These are phyloP conservation scores for Letharia lupina DNA, from an alignment of 495 filamentous ascomycete genomes.

Conservation along the genomic window DNA sequence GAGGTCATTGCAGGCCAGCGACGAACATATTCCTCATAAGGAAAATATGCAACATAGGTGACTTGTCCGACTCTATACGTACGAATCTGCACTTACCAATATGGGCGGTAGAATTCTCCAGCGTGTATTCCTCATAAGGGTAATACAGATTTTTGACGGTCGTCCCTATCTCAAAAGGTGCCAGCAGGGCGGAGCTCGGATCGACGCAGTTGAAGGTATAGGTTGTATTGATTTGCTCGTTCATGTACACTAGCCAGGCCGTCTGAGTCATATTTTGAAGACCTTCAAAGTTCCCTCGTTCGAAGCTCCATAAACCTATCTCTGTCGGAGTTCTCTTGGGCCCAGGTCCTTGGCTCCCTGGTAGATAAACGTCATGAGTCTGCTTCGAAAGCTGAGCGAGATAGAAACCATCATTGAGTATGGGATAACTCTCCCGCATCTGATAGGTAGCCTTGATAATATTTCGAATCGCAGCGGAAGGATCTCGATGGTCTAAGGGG, in stretches of 20 bases:
- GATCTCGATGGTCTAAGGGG: slow-evolving; percentile 45
- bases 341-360: slow-evolving; percentile 32
- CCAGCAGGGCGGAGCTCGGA: slow-evolving; percentile 31
- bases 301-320: slow-evolving; percentile 41
- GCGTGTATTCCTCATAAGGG: slow-evolving; percentile 40
- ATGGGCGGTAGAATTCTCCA: slow-evolving; percentile 26
- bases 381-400: slow-evolving; percentile 38
- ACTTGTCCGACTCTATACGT: slow-evolving; percentile 4
- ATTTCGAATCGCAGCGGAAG: slow-evolving; percentile 42
- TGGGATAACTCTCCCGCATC: slow-evolving; percentile 39
- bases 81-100: slow-evolving; percentile 51
- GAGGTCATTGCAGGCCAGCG: neutral
- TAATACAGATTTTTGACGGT: slow-evolving; percentile 43
- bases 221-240: slow-evolving; percentile 37
- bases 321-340: slow-evolving; percentile 31
- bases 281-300: slow-evolving; percentile 29
- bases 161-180: slow-evolving; percentile 36
- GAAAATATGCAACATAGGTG: neutral
- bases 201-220: slow-evolving; percentile 38
- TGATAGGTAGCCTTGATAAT: slow-evolving; percentile 42
- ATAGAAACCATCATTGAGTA: slow-evolving; percentile 41
- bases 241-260: slow-evolving; percentile 44
- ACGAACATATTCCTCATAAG: neutral
- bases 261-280: slow-evolving; percentile 38
- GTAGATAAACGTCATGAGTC: slow-evolving; percentile 38